Percentiles rank a stretch among this genome's conserved stretches.
Evolutionary conservation across 371 early-diverging fungal species (phyloP).

Genomic region (Fennellomyces sp.): DNA sequence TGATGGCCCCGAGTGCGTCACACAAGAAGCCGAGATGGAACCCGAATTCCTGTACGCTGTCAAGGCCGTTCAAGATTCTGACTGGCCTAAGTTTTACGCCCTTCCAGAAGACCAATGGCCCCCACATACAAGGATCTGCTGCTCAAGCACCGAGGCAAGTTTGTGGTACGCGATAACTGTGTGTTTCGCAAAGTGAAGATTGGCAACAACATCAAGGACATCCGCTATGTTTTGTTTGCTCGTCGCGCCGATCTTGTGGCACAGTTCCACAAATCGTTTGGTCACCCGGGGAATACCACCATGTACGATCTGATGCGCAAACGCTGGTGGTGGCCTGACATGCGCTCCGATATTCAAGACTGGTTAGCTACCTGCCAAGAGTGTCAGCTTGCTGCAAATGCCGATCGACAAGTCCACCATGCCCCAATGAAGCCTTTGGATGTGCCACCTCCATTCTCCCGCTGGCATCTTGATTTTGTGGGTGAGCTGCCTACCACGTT

Average conservation of each 20-base stretch:
- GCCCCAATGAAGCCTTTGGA: background rate
- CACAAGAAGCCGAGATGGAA: background rate
- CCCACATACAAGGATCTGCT: too few relatives aligned
- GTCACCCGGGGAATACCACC: conserved; percentile 10
- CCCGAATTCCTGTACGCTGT: conserved; percentile 9
- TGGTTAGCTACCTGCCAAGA: conserved; percentile 8
- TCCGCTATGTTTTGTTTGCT: too few relatives aligned
- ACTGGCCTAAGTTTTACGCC: background rate
- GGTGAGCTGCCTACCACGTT: background rate
- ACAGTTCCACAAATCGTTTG: conserved; percentile 13
- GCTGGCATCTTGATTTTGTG: conserved; percentile 31
- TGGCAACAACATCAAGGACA: too few relatives aligned
- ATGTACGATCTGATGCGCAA: conserved; percentile 9
- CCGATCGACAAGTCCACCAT: too few relatives aligned
- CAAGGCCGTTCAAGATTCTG: background rate
- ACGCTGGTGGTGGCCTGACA: conserved; percentile 27
- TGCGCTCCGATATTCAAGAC: conserved; percentile 7
- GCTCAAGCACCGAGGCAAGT: background rate
- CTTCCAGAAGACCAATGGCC: background rate
- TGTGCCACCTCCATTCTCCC: conserved; percentile 7
- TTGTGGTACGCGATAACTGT: background rate
- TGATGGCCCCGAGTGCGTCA: background rate
- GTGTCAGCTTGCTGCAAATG: conserved; percentile 25
- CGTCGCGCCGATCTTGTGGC: too few relatives aligned
- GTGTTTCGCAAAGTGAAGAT: too few relatives aligned